Base-by-base conservation (phyloP, 2,329 filamentous ascomycete species). In the Penicillium griseofulvum region DNA sequence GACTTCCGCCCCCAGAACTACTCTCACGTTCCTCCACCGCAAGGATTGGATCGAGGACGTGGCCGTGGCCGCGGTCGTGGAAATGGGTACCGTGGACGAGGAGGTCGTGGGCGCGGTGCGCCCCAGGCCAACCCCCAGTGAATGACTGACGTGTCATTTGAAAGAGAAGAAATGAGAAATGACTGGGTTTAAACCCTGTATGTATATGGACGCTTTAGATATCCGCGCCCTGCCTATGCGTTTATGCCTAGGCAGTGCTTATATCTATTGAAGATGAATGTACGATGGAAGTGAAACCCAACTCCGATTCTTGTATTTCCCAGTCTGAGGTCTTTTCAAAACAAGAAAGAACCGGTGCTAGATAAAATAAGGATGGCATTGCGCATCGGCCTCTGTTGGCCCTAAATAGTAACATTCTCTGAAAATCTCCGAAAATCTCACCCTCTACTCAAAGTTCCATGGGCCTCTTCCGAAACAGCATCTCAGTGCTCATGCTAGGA, bases 1-100 rank as follows among this genome's bases (percentile, higher is more conserved):
- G 76, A 78, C 48, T 86, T 86, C 72, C 74, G 76, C 28, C 81
- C 82, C 5, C 80, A 82, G 60, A 77, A 74, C 65, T 82, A 82
- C 64, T 71, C 71, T 37, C 77, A 77, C 52, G 80, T 82, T 6
- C 80, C 82, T 7, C 78, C 78, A 12, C 78, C 78, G 5, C 65
- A 74, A 39, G 68, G 56, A 39, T 55, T 80, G 31, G 72, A 76
- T 36, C 63, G 60, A n/a, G 68, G 75, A 26, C 68, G 71, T 49
- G 70, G 72, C 39, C 68, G 70, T 53, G 73, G 74, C 24, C 64
- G 70, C 33, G 71, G 71, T 33, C 65, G 71, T 42, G 69, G 74
- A 56, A 70, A 68, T 57, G 67, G 68, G 26, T 56, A 48, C 37
- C 64, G 71, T 54, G 68, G 71, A 11, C 59, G 67, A 28, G 67